phyloP scores from a whole-genome alignment of 2,329 filamentous ascomycete genomes.

The Thelonectria blattea region DNA sequence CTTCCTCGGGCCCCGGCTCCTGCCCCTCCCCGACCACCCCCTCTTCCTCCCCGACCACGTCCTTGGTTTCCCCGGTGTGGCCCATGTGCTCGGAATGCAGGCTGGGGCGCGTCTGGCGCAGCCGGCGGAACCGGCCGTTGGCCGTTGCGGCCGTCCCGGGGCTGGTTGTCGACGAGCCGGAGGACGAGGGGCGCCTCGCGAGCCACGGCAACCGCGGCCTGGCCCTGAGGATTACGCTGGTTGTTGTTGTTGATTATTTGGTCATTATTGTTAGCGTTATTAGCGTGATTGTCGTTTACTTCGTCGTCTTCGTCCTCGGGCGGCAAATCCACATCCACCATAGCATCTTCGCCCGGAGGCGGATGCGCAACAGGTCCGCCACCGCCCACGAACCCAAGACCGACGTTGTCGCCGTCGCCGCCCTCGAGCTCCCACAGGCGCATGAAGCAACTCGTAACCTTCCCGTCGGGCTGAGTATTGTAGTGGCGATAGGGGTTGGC shows the following conservation, averaged over 20 bases:
- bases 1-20: slow-evolving; percentile 28
- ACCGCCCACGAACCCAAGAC: slow-evolving; percentile 52
- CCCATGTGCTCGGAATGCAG: slow-evolving; percentile 36
- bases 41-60: slow-evolving; percentile 22
- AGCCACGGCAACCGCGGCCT: slow-evolving; percentile 54
- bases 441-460: slow-evolving; percentile 74
- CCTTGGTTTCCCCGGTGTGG: slow-evolving; percentile 31
- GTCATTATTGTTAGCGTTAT: slow-evolving; percentile 39
- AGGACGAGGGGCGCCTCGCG: slow-evolving; percentile 64
- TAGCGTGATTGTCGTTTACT: slow-evolving; percentile 25
- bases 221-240: slow-evolving; percentile 37
- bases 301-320: slow-evolving; percentile 36
- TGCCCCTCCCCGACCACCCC: slow-evolving; percentile 32
- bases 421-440: slow-evolving; percentile 88
- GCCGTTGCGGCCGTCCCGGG: slow-evolving; percentile 34
- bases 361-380: slow-evolving; percentile 27
- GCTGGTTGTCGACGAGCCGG: slow-evolving; percentile 53
- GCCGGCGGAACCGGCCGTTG: slow-evolving; percentile 38
- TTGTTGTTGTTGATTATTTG: slow-evolving; percentile 39
- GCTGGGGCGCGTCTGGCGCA: slow-evolving; percentile 40
- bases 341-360: slow-evolving; percentile 11
- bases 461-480: slow-evolving; percentile 65
- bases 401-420: slow-evolving; percentile 70
- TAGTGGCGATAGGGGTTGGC: slow-evolving; percentile 89
- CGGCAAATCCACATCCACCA: slow-evolving; percentile 29